Percentiles rank a stretch among this genome's conserved stretches.
These are phyloP conservation scores for Gossypium anomalum DNA, from an alignment of 345 rosid species.

Conservation along the genomic window DNA sequence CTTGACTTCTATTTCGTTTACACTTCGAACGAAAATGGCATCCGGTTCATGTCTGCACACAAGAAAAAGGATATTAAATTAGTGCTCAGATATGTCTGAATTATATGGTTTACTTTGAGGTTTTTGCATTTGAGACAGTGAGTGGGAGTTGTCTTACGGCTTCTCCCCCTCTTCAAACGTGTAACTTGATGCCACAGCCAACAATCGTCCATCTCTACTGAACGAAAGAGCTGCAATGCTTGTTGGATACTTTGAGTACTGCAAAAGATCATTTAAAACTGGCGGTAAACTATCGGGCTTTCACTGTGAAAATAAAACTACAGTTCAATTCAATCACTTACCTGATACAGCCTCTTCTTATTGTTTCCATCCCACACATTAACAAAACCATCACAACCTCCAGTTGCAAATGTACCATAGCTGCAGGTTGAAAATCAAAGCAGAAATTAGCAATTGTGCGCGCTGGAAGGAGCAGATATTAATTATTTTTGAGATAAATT, in stretches of 20 bases:
- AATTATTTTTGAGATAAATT: neutral
- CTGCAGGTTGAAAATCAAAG: constrained; percentile 36
- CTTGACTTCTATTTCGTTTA: constrained; percentile 93
- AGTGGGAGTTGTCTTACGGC: constrained; percentile 44
- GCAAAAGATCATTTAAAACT: constrained; percentile 21
- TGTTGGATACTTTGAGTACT: constrained; percentile 92
- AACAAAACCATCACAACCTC: constrained; percentile 97
- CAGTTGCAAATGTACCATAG: constrained; percentile 98
- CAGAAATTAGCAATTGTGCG: neutral
- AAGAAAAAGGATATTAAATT: neutral
- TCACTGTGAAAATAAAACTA: neutral
- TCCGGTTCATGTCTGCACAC: constrained; percentile 90
- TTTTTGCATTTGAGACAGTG: neutral
- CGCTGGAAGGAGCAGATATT: neutral
- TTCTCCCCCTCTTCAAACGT: constrained; percentile 97
- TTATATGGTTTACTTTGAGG: neutral
- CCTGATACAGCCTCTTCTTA: constrained; percentile 98
- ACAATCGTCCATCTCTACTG: constrained; percentile 89
- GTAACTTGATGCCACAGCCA: constrained; percentile 98
- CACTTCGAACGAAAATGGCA: constrained; percentile 73
- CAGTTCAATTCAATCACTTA: constrained; percentile 16
- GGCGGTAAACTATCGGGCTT: neutral
- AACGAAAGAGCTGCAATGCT: constrained; percentile 91
- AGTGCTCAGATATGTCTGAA: neutral
- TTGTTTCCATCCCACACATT: constrained; percentile 99